phyloP scores from a whole-genome alignment of 2,329 filamentous ascomycete species.

The Colletotrichum orchidophilum region DNA sequence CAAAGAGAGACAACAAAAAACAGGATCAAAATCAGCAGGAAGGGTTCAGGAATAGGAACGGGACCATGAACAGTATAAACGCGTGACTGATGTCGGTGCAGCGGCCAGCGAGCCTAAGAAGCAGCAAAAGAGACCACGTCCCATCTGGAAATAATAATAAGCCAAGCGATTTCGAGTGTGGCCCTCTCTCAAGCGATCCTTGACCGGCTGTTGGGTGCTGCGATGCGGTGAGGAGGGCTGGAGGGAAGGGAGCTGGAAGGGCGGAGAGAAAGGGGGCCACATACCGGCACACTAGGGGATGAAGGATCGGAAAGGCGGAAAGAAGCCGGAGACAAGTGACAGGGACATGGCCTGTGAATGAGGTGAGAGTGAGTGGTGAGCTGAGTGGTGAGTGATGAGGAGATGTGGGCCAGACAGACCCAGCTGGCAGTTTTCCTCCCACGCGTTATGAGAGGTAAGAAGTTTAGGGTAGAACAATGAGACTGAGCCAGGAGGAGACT shows the following conservation, averaged over 20 bases:
- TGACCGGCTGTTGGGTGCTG: neutral
- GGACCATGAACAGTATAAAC: neutral
- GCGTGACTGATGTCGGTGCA: neutral
- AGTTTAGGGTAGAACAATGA: neutral
- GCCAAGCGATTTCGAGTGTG: neutral
- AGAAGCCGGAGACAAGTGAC: conserved; percentile 24
- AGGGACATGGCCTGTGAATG: neutral
- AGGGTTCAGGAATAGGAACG: neutral
- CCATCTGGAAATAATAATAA: neutral
- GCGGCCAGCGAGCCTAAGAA: no score
- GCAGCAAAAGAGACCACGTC: neutral
- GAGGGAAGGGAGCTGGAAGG: neutral
- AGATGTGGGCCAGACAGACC: conserved; percentile 5
- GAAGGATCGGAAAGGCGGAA: conserved; percentile 27
- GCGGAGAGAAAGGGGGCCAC: neutral
- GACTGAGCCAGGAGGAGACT: neutral
- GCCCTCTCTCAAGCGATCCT: neutral
- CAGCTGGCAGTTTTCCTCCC: neutral
- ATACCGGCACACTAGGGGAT: neutral
- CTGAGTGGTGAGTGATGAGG: neutral
- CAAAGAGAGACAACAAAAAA: neutral
- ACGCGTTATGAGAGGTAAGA: neutral
- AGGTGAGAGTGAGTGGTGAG: neutral
- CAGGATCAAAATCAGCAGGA: no score
- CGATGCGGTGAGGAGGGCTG: conserved; percentile 33